A percentile compares a stretch with the other conserved stretches of the same genome.
These are phyloP conservation scores for Prunus kanzakura DNA, from an alignment of 306 rosid species.

Conservation along the genomic window DNA sequence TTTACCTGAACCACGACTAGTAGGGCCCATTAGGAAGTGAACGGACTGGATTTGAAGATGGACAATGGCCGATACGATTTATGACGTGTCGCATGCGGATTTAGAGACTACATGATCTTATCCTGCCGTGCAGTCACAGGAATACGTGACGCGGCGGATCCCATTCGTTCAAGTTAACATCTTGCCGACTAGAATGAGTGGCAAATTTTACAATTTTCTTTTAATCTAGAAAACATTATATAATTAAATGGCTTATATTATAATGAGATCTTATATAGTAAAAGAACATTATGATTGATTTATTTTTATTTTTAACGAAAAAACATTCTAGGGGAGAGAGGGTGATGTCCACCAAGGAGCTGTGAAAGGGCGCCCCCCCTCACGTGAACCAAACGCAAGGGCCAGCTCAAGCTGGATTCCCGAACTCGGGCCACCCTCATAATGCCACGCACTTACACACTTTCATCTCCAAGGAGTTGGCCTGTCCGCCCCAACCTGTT, in stretches of 20 bases:
- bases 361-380: too few species aligned
- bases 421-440: rapidly evolving
- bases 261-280: too few species aligned
- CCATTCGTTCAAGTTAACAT: background rate
- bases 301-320: too few species aligned
- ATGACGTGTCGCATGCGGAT: background rate
- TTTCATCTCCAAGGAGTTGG: too few species aligned
- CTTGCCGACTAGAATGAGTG: background rate
- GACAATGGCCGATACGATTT: background rate
- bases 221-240: too few species aligned
- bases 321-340: too few species aligned
- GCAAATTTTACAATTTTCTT: background rate
- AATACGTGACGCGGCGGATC: background rate
- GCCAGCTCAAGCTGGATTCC: too few species aligned
- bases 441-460: too few species aligned
- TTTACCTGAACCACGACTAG: background rate
- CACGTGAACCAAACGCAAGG: too few species aligned
- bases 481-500: too few species aligned
- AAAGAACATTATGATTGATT: too few species aligned
- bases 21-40: background rate
- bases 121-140: background rate
- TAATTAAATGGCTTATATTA: background rate
- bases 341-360: too few species aligned
- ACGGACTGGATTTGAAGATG: background rate
- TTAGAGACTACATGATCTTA: background rate